Base-by-base conservation (phyloP, 768 basidiomycete species). In the Cubamyces lactineus region DNA sequence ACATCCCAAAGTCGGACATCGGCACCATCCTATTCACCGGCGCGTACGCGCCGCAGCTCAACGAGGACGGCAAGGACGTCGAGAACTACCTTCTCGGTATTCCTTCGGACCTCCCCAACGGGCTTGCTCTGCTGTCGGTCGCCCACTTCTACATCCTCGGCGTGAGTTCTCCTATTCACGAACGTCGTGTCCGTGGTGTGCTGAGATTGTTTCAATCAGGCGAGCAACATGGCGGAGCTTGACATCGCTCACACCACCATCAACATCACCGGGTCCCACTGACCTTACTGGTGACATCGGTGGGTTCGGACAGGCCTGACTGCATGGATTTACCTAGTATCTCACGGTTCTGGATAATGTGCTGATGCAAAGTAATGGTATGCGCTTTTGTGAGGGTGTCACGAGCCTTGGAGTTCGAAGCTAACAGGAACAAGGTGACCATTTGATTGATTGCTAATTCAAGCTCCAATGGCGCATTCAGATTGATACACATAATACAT, bases 61-160 rank as follows among this genome's bases (percentile, higher is more conserved):
- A 53, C 38, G 51, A 19, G 38, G 49, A 17, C 1, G 51, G 51
- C 51, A 53, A 53, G 8, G 51, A 23, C 3, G 11, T 24, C 8
- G 38, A 53, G 51, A 53, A 2, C 38, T 53, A 19, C 51, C 21
- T 11, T 21, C 38, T 53, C 38, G 38, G 23, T 17, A 39, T 53
- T 8, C 51, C 51, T 8, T n/a, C 34, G 7, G 39, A 24, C 51
- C 17, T 53, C 16, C 19, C 51, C 3, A 16, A 21, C 11, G 51
- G 51, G 39, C 19, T 39, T 11, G 51, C 51, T n/a, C 51, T 38
- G 7, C 39, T 53, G n/a, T 53, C 51, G 6, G 38, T 41, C 39
- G 51, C 51, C 7, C 51, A 53, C 51, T 53, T 53, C 19, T n/a
- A n/a, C 8, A 53, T 53, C 51, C 38, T 53, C 19, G 51, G 51